These are phyloP conservation scores for Phytophthora idaei DNA, from an alignment of 352 stramenopile genomes.

Conservation along the genomic window DNA sequence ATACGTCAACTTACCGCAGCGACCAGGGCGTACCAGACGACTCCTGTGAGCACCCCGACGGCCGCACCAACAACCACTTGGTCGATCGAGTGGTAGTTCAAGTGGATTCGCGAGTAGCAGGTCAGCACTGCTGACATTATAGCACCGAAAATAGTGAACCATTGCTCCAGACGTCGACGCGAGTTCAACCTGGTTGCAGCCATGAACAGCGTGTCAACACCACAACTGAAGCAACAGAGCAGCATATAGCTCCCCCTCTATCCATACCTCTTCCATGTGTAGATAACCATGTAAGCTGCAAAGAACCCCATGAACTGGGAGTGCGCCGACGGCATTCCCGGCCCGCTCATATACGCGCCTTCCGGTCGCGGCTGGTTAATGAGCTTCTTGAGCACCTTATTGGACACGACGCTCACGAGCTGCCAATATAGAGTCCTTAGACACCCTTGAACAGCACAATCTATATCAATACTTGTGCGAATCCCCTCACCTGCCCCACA, in stretches of 20 bases:
- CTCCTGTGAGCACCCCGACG: slow-evolving; percentile 50
- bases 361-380: slow-evolving; percentile 74
- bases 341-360: slow-evolving; percentile 65
- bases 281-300: slow-evolving; percentile 66
- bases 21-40: slow-evolving; percentile 61
- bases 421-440: slow-evolving; percentile 21
- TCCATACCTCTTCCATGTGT: slow-evolving; percentile 65
- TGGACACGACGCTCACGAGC: slow-evolving; percentile 74
- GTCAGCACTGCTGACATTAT: slow-evolving; percentile 57
- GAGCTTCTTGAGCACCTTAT: slow-evolving; percentile 80
- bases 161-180: slow-evolving; percentile 62
- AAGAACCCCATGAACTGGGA: slow-evolving; percentile 88
- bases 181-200: slow-evolving; percentile 50
- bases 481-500: slow-evolving; percentile 57
- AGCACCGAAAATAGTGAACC: slow-evolving; percentile 57
- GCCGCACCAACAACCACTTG: slow-evolving; percentile 66
- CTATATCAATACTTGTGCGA: slow-evolving; percentile 1
- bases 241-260: background rate
- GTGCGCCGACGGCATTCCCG: slow-evolving; percentile 83
- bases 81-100: slow-evolving; percentile 82
- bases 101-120: slow-evolving; percentile 73
- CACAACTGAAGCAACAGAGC: slow-evolving; percentile 3
- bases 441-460: background rate
- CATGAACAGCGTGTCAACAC: background rate
- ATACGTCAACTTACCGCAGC: slow-evolving; percentile 24